These are phyloP conservation scores for Trypanosoma grayi DNA, from an alignment of 208 protist species.

Conservation along the genomic window DNA sequence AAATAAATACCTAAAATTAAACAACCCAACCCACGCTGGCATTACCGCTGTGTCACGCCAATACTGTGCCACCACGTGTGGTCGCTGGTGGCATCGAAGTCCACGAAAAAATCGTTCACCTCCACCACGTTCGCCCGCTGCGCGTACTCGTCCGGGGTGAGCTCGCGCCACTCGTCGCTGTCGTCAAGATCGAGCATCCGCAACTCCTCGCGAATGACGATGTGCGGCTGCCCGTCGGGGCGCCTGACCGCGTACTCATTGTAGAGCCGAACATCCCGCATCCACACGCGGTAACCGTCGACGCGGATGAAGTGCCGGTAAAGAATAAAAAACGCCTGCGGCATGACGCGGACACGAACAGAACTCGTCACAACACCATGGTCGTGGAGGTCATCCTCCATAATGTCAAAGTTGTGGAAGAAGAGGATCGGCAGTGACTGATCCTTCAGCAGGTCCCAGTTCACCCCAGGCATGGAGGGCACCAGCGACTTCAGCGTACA, in stretches of 20 bases:
- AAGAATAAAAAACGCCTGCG: slow-evolving; percentile 69
- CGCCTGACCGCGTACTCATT: slow-evolving; percentile 61
- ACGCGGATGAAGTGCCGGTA: slow-evolving; percentile 73
- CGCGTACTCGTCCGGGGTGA: slow-evolving; percentile 39
- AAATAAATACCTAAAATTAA: too few species aligned
- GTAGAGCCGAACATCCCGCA: slow-evolving; percentile 74
- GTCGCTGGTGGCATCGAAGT: slow-evolving; percentile 11
- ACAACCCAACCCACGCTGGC: too few species aligned
- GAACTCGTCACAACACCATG: slow-evolving; percentile 57
- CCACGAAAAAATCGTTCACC: slow-evolving; percentile 26
- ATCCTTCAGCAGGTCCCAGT: slow-evolving; percentile 77
- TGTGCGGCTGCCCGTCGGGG: slow-evolving; percentile 34
- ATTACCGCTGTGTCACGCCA: too few species aligned
- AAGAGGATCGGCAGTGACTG: slow-evolving; percentile 59
- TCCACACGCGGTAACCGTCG: slow-evolving; percentile 52
- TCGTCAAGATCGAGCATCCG: slow-evolving; percentile 31
- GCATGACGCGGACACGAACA: slow-evolving; percentile 76
- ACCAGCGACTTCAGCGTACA: slow-evolving; percentile 26
- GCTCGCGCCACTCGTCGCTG: slow-evolving; percentile 30
- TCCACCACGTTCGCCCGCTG: slow-evolving; percentile 25
- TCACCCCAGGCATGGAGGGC: slow-evolving; percentile 43
- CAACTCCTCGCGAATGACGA: slow-evolving; percentile 67
- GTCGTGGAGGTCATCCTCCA: slow-evolving; percentile 88
- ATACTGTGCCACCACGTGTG: slow-evolving; percentile 26
- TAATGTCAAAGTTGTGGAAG: slow-evolving; percentile 66